Percentiles rank a stretch among this genome's conserved stretches.
phyloP scores from a whole-genome alignment of 2,329 filamentous ascomycete genomes.

The Penicillium sp. region DNA sequence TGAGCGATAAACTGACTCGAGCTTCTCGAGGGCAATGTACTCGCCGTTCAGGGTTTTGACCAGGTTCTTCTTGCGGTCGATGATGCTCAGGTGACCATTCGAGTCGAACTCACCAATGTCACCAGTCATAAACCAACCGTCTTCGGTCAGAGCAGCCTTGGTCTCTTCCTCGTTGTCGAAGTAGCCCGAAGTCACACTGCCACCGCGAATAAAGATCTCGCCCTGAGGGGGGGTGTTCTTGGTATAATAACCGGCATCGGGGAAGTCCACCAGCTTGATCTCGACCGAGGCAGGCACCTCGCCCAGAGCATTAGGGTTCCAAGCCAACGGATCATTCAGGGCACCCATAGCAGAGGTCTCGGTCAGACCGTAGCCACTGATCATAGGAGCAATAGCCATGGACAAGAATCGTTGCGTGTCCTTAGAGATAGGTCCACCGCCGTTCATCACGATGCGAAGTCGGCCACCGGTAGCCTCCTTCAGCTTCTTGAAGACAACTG shows the following conservation, averaged over 20 bases:
- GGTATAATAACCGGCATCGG: slow-evolving; percentile 83
- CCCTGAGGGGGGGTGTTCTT: slow-evolving; percentile 80
- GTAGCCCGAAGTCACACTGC: slow-evolving; percentile 75
- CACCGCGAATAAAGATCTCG: slow-evolving; percentile 87
- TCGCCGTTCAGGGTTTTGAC: slow-evolving; percentile 95
- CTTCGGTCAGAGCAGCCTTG: slow-evolving; percentile 72
- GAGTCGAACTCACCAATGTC: slow-evolving; percentile 90
- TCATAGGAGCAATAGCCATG: slow-evolving; percentile 90
- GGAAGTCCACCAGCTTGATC: slow-evolving; percentile 87
- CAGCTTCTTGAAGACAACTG: slow-evolving; percentile 88
- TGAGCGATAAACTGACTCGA: slow-evolving; percentile 88
- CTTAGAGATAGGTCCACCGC: slow-evolving; percentile 85
- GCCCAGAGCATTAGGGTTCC: slow-evolving; percentile 76
- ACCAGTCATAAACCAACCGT: slow-evolving; percentile 97
- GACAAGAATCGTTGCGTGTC: slow-evolving; percentile 91
- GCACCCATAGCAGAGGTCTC: slow-evolving; percentile 76
- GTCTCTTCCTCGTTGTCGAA: slow-evolving; percentile 88
- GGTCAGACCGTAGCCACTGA: slow-evolving; percentile 90
- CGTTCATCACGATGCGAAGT: slow-evolving; percentile 90
- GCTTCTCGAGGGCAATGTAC: slow-evolving; percentile 95
- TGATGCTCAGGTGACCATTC: slow-evolving; percentile 80
- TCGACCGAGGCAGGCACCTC: slow-evolving; percentile 78
- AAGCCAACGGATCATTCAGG: slow-evolving; percentile 74
- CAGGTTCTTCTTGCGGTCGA: slow-evolving; percentile 97
- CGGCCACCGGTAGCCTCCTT: slow-evolving; percentile 86